Evolutionary conservation across 305 asterid genomes (phyloP).

Genomic region (Fraxinus nigra): DNA sequence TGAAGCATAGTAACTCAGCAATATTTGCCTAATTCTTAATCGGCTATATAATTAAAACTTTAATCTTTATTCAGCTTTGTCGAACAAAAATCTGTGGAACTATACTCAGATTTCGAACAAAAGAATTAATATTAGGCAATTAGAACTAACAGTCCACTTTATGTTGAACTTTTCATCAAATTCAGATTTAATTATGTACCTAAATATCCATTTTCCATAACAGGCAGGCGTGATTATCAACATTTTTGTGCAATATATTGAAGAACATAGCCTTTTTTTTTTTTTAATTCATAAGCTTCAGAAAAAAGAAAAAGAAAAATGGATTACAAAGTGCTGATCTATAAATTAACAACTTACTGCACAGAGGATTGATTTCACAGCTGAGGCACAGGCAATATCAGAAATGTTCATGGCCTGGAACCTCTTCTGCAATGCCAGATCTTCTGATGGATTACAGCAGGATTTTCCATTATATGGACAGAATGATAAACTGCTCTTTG

Average conservation of each 20-base stretch:
- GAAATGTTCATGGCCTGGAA: conserved; percentile 70
- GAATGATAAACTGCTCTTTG: conserved; percentile 49
- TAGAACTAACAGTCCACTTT: too few relatives aligned
- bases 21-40: neutral
- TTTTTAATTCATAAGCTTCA: neutral
- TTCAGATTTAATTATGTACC: neutral
- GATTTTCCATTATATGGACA: conserved; percentile 74
- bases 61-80: neutral
- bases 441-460: conserved; percentile 66
- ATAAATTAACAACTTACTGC: conserved; percentile 53
- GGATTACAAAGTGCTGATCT: neutral
- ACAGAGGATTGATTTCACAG: conserved; percentile 76
- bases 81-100: neutral
- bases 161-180: neutral
- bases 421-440: conserved; percentile 50
- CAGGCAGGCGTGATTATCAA: neutral
- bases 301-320: too few relatives aligned
- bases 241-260: neutral
- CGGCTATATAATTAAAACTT: neutral
- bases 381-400: conserved; percentile 66
- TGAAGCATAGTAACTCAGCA: neutral
- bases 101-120: neutral
- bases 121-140: neutral
- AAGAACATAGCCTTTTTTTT: neutral
- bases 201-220: neutral